Percentiles rank a stretch among this genome's conserved stretches.
phyloP scores from a whole-genome alignment of 2,329 filamentous ascomycete species.

The Elsinoe batatas region DNA sequence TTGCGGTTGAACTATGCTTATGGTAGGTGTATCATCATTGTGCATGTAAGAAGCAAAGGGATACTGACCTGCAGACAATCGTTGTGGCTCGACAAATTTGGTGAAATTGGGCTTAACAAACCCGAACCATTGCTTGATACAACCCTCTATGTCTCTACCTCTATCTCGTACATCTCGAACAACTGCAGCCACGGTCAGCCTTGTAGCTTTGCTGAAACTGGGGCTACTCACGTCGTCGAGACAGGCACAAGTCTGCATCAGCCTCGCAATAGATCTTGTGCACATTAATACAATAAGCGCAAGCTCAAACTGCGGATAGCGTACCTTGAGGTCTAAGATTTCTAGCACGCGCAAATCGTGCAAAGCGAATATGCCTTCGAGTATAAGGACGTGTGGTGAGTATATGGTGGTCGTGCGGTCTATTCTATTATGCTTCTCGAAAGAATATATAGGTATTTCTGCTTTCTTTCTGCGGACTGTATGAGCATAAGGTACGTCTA shows the following conservation, averaged over 20 bases:
- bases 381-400: conserved; percentile 86
- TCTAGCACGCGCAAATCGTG: conserved; percentile 80
- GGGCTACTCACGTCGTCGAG: conserved; percentile 66
- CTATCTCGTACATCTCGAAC: conserved; percentile 81
- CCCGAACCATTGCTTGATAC: conserved; percentile 94
- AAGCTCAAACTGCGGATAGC: conserved; percentile 14
- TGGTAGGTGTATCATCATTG: conserved; percentile 28
- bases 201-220: conserved; percentile 37
- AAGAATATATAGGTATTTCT: conserved; percentile 91
- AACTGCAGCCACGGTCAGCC: conserved; percentile 40
- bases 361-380: conserved; percentile 92
- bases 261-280: conserved; percentile 85
- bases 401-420: conserved; percentile 80
- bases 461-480: conserved; percentile 57
- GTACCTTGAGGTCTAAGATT: conserved; percentile 74
- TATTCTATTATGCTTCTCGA: conserved; percentile 76
- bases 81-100: conserved; percentile 85
- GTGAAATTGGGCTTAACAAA: conserved; percentile 97
- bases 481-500: conserved; percentile 14
- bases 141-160: conserved; percentile 84
- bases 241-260: conserved; percentile 86
- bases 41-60: conserved; percentile 7
- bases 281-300: conserved; percentile 19
- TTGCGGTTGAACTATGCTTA: conserved; percentile 34
- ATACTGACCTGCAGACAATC: conserved; percentile 63